Evolutionary conservation across 2,329 filamentous ascomycete genomes (phyloP), one percentile per base, ranked within the genome.

Genomic region (Exophiala sp.): DNA sequence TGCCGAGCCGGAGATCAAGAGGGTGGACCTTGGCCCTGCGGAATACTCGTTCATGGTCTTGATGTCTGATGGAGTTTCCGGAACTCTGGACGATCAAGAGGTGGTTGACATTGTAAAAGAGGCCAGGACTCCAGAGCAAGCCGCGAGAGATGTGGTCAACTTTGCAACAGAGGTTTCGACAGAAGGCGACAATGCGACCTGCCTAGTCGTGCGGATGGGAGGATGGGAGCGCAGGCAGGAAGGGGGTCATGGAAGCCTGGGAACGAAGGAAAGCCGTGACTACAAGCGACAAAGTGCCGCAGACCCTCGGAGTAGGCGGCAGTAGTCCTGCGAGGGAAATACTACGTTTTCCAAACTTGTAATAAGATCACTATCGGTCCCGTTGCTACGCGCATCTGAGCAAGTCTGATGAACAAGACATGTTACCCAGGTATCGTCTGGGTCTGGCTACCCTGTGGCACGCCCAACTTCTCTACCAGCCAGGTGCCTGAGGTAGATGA

Each of bases 71-170:
- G 93, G 93, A 21, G 82, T 98, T 8, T 91, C 84, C 16, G 91
- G 88, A 5, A 86, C 86, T 13, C 73, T 97, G 18, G 81, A 78
- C 48, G 93, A 98, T 64, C 91, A 97, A 70, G 93, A 98, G 70
- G 88, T 97, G 55, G 90, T 96, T 23, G 93, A 98, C 65, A 82
- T 97, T 24, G 77, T 97, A 62, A 75, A 97, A 68, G 93, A 98
- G 69, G 87, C 89, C 3, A 83, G 78, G 63, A 97, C 91, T 0
- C 93, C 93, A 0, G 91, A 95, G 60, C 81, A 95, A 65, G 93
- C 83, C 2, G 82, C 88, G 1, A 77, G 77, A 51, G 81, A 84
- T 54, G 80, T 98, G 6, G 88, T 95, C 22, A 80, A 81, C 48
- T 96, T 93, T 67, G 89, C 91, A 0, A 93, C 87, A 0, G 93